A percentile compares a stretch with the other conserved stretches of the same genome.
Evolutionary conservation across 2,329 filamentous ascomycete genomes (phyloP).

Genomic region (Mycosphaerelloides madeirae): DNA sequence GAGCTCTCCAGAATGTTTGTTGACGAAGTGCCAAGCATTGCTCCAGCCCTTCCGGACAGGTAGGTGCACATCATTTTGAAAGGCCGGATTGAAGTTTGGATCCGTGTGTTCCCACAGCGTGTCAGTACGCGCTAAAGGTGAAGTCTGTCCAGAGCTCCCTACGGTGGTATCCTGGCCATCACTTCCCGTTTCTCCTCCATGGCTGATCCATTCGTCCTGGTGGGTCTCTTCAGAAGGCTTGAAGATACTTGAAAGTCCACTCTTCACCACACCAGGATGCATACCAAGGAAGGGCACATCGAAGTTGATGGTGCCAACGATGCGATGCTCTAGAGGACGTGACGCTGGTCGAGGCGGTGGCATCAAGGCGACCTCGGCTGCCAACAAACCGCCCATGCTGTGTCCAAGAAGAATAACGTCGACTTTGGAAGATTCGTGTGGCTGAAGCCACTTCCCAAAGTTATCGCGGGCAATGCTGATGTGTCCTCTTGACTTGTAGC

Average conservation of each 20-base stretch:
- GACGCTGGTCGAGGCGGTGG: constrained; percentile 27
- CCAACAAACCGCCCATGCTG: constrained; percentile 81
- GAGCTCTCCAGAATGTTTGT: constrained; percentile 73
- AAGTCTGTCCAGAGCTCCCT: neutral
- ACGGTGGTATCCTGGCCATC: neutral
- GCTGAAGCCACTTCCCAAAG: constrained; percentile 76
- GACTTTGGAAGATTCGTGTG: constrained; percentile 67
- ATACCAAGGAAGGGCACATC: constrained; percentile 85
- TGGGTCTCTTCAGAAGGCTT: constrained; percentile 41
- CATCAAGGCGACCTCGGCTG: constrained; percentile 71
- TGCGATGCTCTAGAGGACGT: constrained; percentile 61
- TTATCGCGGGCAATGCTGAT: constrained; percentile 72
- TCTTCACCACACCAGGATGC: constrained; percentile 80
- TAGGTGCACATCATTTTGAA: constrained; percentile 67
- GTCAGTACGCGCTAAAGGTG: constrained; percentile 15
- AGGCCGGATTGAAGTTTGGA: constrained; percentile 71
- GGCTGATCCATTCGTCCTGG: constrained; percentile 11
- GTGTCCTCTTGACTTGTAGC: constrained; percentile 69
- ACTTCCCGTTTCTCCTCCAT: neutral
- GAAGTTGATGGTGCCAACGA: constrained; percentile 75
- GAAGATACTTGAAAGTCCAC: constrained; percentile 76
- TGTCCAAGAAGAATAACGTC: constrained; percentile 82
- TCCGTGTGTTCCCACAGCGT: constrained; percentile 32
- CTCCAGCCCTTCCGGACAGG: constrained; percentile 65
- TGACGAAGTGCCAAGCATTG: constrained; percentile 67